These are phyloP conservation scores for Sarocladium oryzae DNA, from an alignment of 2,329 filamentous ascomycete genomes.

Conservation along the genomic window DNA sequence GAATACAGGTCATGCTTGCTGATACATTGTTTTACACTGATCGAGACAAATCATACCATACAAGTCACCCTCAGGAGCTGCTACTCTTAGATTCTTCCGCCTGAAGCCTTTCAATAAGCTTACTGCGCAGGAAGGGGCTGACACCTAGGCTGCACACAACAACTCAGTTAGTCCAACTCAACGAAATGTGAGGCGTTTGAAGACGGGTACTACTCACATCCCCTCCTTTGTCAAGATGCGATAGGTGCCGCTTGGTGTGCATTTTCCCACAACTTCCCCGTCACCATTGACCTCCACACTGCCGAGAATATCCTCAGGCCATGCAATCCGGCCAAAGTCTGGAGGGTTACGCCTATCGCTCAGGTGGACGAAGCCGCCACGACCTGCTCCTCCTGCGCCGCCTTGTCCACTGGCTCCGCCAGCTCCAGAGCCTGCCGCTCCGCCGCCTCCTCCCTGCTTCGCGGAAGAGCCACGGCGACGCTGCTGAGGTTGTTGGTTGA, in stretches of 20 bases:
- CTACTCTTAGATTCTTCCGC: slow-evolving; percentile 36
- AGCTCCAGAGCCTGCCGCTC: slow-evolving; percentile 38
- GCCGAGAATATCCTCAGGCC: slow-evolving; percentile 64
- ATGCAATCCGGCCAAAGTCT: slow-evolving; percentile 61
- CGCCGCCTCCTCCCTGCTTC: slow-evolving; percentile 32
- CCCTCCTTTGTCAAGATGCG: slow-evolving; percentile 59
- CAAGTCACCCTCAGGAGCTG: not conserved
- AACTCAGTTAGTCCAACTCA: slow-evolving; percentile 16
- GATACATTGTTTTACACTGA: too few species aligned
- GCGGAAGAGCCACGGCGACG: slow-evolving; percentile 27
- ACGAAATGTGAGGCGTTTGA: not conserved
- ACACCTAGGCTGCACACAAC: slow-evolving; percentile 38
- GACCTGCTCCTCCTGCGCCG: slow-evolving; percentile 52
- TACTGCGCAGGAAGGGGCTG: slow-evolving; percentile 45
- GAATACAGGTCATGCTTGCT: too few species aligned
- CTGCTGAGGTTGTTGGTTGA: slow-evolving; percentile 35
- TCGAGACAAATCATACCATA: too few species aligned
- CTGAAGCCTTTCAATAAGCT: slow-evolving; percentile 42
- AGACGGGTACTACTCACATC: slow-evolving; percentile 46
- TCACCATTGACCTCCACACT: slow-evolving; percentile 56
- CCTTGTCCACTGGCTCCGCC: slow-evolving; percentile 54
- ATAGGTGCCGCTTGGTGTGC: slow-evolving; percentile 56
- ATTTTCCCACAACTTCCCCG: slow-evolving; percentile 51
- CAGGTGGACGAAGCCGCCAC: slow-evolving; percentile 59
- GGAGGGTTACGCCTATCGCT: slow-evolving; percentile 58